These are phyloP conservation scores for Fragaria nilgerrensis DNA, from an alignment of 306 rosid species.

Conservation along the genomic window DNA sequence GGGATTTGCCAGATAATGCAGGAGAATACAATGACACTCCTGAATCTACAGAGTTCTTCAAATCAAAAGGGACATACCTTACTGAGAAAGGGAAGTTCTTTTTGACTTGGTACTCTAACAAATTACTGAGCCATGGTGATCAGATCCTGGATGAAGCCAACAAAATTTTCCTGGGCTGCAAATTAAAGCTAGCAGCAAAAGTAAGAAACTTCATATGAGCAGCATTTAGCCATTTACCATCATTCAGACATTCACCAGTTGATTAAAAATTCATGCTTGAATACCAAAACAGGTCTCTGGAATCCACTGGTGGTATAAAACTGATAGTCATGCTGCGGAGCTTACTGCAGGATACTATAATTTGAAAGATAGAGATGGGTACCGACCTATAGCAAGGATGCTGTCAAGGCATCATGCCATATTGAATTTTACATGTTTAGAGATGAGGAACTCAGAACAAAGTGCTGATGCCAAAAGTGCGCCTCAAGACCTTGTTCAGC, in stretches of 20 bases:
- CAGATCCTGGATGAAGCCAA: conserved; percentile 85
- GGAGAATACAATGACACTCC: conserved; percentile 68
- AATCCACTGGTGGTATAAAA: conserved; percentile 92
- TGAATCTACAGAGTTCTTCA: conserved; percentile 66
- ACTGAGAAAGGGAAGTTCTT: conserved; percentile 73
- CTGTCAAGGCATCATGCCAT: conserved; percentile 66
- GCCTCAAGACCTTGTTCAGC: conserved; percentile 81
- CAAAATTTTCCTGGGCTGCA: conserved; percentile 62
- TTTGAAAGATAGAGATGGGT: conserved; percentile 71
- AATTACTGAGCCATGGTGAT: conserved; percentile 74
- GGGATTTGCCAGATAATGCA: conserved; percentile 79
- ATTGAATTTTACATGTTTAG: conserved; percentile 84
- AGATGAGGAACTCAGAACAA: conserved; percentile 82
- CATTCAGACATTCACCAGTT: background rate
- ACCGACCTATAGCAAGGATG: conserved; percentile 83
- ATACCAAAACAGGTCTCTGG: conserved; percentile 67
- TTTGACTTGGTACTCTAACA: conserved; percentile 86
- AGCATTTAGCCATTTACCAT: conserved; percentile 1
- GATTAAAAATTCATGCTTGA: conserved; percentile 14
- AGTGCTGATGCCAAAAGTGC: conserved; percentile 51
- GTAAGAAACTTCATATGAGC: conserved; percentile 36
- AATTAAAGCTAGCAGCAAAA: conserved; percentile 81
- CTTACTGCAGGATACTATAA: conserved; percentile 91
- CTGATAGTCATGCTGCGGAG: conserved; percentile 79
- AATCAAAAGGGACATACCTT: conserved; percentile 60